phyloP scores from a whole-genome alignment of 176 grass and related monocot species.

The Carex kokanica region DNA sequence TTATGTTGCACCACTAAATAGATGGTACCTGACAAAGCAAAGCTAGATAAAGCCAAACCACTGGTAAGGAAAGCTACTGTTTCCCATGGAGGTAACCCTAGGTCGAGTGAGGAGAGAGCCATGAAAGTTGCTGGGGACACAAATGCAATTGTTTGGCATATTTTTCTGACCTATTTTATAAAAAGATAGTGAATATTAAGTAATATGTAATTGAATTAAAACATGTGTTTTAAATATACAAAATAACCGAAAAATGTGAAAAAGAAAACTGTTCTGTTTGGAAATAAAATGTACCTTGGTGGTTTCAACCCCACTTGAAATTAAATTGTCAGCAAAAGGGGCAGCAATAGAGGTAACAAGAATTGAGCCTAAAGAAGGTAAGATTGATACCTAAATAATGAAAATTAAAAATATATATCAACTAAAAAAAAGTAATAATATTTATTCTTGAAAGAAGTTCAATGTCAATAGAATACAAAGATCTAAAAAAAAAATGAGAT shows the following conservation, averaged over 20 bases:
- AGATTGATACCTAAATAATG: slow-evolving; percentile 68
- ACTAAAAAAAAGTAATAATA: background rate
- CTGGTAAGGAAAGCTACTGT: slow-evolving; percentile 76
- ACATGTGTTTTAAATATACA: background rate
- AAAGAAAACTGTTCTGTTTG: slow-evolving; percentile 12
- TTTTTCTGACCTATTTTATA: slow-evolving; percentile 84
- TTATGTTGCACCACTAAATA: background rate
- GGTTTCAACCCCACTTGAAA: slow-evolving; percentile 86
- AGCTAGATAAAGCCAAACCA: slow-evolving; percentile 87
- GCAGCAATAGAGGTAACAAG: slow-evolving; percentile 85
- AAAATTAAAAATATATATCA: background rate
- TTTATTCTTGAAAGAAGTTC: background rate
- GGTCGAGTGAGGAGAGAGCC: slow-evolving; percentile 92
- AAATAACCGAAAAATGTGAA: background rate
- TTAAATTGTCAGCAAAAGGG: slow-evolving; percentile 90
- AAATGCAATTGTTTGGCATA: slow-evolving; percentile 99
- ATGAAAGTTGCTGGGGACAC: slow-evolving; percentile 86
- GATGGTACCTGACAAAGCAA: slow-evolving; percentile 77
- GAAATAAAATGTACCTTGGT: slow-evolving; percentile 54
- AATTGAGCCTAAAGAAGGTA: slow-evolving; percentile 93
- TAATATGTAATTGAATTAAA: background rate
- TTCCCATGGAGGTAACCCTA: slow-evolving; percentile 88
- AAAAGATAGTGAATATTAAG: slow-evolving; percentile 18
- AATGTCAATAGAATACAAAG: background rate
- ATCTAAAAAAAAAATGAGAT: background rate